phyloP scores from a whole-genome alignment of 345 rosid genomes.

The Salix arbutifolia region DNA sequence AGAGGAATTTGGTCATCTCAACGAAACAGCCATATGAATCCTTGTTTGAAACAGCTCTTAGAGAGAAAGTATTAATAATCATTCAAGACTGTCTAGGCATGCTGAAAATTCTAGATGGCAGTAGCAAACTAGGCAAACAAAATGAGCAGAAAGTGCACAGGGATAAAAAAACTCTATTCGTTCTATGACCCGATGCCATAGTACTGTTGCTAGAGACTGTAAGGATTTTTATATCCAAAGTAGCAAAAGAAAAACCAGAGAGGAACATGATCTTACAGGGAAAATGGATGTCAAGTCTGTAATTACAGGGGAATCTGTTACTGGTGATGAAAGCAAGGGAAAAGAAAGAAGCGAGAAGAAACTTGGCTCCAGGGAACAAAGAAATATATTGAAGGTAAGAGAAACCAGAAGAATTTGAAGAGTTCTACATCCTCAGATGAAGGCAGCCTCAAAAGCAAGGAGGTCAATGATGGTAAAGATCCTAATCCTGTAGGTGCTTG shows the following conservation, averaged over 20 bases:
- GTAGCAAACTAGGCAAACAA: slow-evolving; percentile 23
- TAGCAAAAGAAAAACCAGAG: slow-evolving; percentile 32
- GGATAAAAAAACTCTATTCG: slow-evolving; percentile 16
- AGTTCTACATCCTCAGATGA: slow-evolving; percentile 27
- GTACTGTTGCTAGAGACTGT: slow-evolving; percentile 22
- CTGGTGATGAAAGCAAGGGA: slow-evolving; percentile 22
- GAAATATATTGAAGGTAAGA: slow-evolving; percentile 32
- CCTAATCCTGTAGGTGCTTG: slow-evolving; percentile 33
- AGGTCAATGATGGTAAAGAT: slow-evolving; percentile 21
- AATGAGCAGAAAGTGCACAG: slow-evolving; percentile 27
- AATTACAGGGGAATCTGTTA: slow-evolving; percentile 13
- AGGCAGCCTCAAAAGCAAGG: slow-evolving; percentile 28
- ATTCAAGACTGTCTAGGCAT: slow-evolving; percentile 20
- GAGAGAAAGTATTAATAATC: slow-evolving; percentile 25
- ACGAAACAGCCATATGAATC: no score
- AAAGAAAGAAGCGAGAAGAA: slow-evolving; percentile 29
- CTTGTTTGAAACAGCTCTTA: no score
- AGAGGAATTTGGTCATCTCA: no score
- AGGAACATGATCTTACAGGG: slow-evolving; percentile 14
- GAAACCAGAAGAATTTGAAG: slow-evolving; percentile 24
- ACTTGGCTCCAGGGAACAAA: slow-evolving; percentile 21
- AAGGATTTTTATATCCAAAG: slow-evolving; percentile 16
- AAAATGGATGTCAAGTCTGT: slow-evolving; percentile 24
- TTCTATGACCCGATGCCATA: slow-evolving; percentile 2
- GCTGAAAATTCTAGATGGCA: slow-evolving; percentile 17